Percentiles rank a stretch among this genome's conserved stretches.
phyloP scores from a whole-genome alignment of 345 rosid genomes.

The Syzygium aromaticum region DNA sequence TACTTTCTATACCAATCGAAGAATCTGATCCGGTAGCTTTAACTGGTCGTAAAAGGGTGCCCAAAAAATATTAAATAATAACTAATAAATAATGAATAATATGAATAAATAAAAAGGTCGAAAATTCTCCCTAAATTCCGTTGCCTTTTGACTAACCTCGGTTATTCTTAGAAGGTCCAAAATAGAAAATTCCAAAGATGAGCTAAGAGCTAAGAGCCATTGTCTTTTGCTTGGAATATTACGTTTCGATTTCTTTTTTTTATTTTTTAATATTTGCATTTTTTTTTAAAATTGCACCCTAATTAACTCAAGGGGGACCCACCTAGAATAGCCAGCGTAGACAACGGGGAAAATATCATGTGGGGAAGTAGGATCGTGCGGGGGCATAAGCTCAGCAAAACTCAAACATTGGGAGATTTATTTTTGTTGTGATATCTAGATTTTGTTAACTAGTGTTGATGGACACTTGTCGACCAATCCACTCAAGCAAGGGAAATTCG shows the following conservation, averaged over 20 bases:
- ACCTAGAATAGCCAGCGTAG: neutral
- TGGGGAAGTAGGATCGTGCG: constrained; percentile 15
- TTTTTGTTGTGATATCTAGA: neutral
- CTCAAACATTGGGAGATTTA: neutral
- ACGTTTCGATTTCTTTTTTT: neutral
- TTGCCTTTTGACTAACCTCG: constrained; percentile 7
- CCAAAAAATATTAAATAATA: neutral
- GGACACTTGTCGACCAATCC: neutral
- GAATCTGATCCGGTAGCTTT: neutral
- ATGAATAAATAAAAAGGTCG: neutral
- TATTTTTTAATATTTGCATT: neutral
- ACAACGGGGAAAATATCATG: constrained; percentile 5
- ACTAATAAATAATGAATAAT: neutral
- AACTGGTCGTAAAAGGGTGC: neutral
- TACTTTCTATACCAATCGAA: neutral
- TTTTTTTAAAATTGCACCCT: neutral
- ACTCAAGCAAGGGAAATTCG: neutral
- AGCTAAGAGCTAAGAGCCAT: neutral
- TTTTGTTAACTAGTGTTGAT: neutral
- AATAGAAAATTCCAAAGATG: neutral
- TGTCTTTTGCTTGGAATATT: neutral
- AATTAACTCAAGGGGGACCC: constrained; percentile 3
- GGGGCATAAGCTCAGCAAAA: constrained; percentile 10
- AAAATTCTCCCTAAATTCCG: constrained; percentile 12
- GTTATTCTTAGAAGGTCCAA: neutral